phyloP scores from a whole-genome alignment of 192 early-diverging fungal genomes.

The Coemansia erecta region DNA sequence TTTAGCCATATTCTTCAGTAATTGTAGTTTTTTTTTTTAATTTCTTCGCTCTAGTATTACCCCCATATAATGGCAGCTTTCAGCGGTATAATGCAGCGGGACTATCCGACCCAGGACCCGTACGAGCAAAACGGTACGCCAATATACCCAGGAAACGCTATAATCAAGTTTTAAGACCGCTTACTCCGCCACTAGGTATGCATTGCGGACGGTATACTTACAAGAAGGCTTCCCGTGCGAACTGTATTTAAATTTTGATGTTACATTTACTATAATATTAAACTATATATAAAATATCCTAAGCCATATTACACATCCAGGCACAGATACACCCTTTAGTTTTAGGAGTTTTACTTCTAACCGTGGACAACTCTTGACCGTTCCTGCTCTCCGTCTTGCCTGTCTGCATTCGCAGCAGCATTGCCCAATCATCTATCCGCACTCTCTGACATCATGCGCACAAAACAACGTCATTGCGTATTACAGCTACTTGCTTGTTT shows the following conservation, averaged over 20 bases:
- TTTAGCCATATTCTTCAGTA: not conserved
- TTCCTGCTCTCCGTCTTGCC: too few species aligned
- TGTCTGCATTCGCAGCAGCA: too few species aligned
- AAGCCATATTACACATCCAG: too few species aligned
- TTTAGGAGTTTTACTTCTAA: too few species aligned
- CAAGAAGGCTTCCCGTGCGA: not conserved
- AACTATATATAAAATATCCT: too few species aligned
- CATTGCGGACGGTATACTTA: not conserved
- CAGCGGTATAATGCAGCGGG: conserved; percentile 29
- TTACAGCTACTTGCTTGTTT: not conserved
- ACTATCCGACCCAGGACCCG: conserved; percentile 48
- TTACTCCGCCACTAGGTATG: not conserved
- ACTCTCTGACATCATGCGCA: not conserved
- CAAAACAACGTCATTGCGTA: not conserved
- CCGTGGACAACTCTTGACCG: too few species aligned
- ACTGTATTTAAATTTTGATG: too few species aligned
- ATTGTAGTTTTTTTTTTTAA: not conserved
- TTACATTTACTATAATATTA: too few species aligned
- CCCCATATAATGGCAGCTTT: conserved; percentile 13
- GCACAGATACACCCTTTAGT: too few species aligned
- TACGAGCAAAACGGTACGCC: conserved; percentile 35
- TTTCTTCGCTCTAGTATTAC: not conserved
- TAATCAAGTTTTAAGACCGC: not conserved
- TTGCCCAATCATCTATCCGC: too few species aligned
- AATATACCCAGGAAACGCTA: conserved; percentile 15